A percentile compares a stretch with the other conserved stretches of the same genome.
Conservation (phyloP, 2,329 filamentous ascomycete genomes). For the Sporothrix brunneoviolacea region DNA sequence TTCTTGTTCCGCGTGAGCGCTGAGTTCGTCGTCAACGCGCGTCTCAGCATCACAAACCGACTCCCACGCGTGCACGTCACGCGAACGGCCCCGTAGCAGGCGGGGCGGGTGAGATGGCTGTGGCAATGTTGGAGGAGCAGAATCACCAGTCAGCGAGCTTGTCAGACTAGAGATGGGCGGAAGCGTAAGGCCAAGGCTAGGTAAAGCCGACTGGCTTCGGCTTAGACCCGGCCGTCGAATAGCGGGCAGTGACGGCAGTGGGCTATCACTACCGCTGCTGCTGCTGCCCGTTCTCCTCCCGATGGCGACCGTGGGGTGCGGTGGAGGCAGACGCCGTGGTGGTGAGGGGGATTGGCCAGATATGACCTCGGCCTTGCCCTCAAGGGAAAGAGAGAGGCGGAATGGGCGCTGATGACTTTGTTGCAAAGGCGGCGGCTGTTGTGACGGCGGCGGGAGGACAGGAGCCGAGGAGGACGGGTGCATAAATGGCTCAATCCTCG, state of each 20-base stretch:
- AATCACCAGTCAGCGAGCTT: conserved; percentile 26
- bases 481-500: conserved; percentile 40
- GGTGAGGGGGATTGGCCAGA: conserved; percentile 62
- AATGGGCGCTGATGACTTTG: conserved; percentile 41
- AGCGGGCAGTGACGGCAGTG: conserved; percentile 38
- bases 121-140: conserved; percentile 13
- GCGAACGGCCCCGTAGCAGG: conserved; percentile 65
- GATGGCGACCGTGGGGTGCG: conserved; percentile 25
- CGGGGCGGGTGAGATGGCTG: conserved; percentile 32
- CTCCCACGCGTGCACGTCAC: conserved; percentile 85
- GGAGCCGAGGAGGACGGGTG: conserved; percentile 31
- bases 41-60: conserved; percentile 78
- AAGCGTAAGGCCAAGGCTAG: conserved; percentile 49
- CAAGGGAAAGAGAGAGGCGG: conserved; percentile 74
- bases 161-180: conserved; percentile 49
- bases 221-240: conserved; percentile 50
- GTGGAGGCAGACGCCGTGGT: conserved; percentile 48
- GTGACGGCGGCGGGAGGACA: conserved; percentile 24
- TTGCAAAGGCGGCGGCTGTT: conserved; percentile 2
- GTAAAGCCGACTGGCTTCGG: conserved; percentile 64
- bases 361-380: conserved; percentile 85
- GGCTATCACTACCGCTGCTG: conserved; percentile 25
- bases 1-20: conserved; percentile 74
- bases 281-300: neutral
- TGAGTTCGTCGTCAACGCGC: conserved; percentile 62